Conservation (phyloP, 306 rosid species). For the Mimosa pudica region DNA sequence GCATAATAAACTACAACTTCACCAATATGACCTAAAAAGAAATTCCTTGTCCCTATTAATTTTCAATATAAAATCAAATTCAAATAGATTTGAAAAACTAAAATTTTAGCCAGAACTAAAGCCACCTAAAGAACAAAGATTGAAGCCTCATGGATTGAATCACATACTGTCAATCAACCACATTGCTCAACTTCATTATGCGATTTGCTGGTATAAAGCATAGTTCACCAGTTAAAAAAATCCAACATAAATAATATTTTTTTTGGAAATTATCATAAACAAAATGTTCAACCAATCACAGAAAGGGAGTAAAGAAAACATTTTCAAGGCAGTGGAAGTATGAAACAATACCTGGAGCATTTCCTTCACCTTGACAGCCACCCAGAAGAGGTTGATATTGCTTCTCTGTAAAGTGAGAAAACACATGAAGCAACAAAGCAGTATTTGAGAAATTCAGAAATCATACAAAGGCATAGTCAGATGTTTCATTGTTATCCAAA, state of each 20-base stretch:
- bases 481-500: slow-evolving; percentile 1
- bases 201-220: not conserved
- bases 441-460: slow-evolving; percentile 6
- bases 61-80: slow-evolving; percentile 27
- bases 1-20: slow-evolving; percentile 29
- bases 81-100: slow-evolving; percentile 26
- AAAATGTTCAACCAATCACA: slow-evolving; percentile 16
- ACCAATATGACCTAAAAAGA: not conserved
- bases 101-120: not conserved
- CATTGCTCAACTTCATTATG: not conserved
- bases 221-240: slow-evolving; percentile 7
- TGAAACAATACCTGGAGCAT: slow-evolving; percentile 44
- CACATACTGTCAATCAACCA: not conserved
- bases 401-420: slow-evolving; percentile 57
- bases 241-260: not conserved
- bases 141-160: slow-evolving; percentile 7
- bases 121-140: slow-evolving; percentile 33
- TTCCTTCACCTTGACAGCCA: slow-evolving; percentile 50
- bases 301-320: not conserved
- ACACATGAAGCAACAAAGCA: not conserved
- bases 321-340: slow-evolving; percentile 4
- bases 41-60: slow-evolving; percentile 28
- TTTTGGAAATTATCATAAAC: not conserved
- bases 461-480: not conserved
- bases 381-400: slow-evolving; percentile 53